These are phyloP conservation scores for Hypoxylon subgilvum DNA, from an alignment of 495 filamentous ascomycete genomes.

Conservation along the genomic window DNA sequence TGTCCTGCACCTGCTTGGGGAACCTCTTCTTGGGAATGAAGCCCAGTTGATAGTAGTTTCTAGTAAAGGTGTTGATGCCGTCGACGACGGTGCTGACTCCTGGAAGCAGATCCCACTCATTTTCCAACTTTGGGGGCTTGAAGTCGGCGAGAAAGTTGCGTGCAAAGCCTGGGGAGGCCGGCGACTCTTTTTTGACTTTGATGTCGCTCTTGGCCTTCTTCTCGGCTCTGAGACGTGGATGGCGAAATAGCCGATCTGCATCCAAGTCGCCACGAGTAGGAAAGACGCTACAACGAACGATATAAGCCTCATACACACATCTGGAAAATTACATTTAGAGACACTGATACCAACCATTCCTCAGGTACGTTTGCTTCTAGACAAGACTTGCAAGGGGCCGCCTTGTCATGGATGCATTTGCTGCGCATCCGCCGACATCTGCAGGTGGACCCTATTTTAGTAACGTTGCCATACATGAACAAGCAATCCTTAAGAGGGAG, in stretches of 20 bases:
- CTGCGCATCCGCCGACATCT: constrained; percentile 59
- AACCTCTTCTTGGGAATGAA: constrained; percentile 60
- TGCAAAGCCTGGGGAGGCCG: constrained; percentile 35
- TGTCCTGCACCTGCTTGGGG: constrained; percentile 47
- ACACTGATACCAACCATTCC: constrained; percentile 52
- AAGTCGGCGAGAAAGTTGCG: constrained; percentile 30
- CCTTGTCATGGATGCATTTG: constrained; percentile 56
- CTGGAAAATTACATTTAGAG: background rate
- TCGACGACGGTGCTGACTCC: constrained; percentile 50
- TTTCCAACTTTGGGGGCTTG: constrained; percentile 36
- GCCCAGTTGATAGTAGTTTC: constrained; percentile 57
- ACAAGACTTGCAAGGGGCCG: constrained; percentile 53
- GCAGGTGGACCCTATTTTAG: background rate
- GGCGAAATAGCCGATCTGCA: constrained; percentile 53
- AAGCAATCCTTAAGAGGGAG: too few relatives aligned
- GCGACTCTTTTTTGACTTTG: constrained; percentile 47
- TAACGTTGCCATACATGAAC: background rate
- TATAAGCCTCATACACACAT: background rate
- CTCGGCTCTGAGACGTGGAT: constrained; percentile 52
- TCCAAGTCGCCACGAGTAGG: constrained; percentile 53
- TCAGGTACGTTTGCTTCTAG: constrained; percentile 49
- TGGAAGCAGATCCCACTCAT: constrained; percentile 55
- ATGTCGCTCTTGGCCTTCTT: constrained; percentile 47
- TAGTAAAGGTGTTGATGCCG: constrained; percentile 52
- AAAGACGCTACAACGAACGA: constrained; percentile 42